Conservation (phyloP, 768 basidiomycete species). For the Trametes elegans region DNA sequence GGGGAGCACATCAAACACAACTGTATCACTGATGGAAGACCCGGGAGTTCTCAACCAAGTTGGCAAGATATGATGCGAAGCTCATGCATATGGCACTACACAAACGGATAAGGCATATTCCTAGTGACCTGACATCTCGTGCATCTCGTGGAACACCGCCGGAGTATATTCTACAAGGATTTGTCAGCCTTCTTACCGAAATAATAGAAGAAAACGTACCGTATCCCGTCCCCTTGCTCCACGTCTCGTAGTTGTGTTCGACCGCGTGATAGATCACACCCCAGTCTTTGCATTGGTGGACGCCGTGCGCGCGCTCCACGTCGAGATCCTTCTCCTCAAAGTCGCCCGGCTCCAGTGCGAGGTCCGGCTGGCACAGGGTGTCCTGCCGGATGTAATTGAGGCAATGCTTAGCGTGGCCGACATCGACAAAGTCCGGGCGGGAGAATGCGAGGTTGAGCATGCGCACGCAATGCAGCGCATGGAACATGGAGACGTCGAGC, state of each 20-base stretch:
- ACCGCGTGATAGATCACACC: background rate
- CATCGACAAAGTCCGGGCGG: no score
- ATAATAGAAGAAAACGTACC: no score
- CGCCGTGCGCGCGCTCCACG: slow-evolving; percentile 19
- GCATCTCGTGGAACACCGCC: no score
- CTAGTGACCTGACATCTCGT: no score
- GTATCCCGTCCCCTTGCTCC: background rate
- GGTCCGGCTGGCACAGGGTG: slow-evolving; percentile 32
- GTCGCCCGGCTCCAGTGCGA: slow-evolving; percentile 30
- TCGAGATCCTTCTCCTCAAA: slow-evolving; percentile 20
- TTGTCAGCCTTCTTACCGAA: no score
- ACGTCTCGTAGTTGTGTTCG: slow-evolving; percentile 1
- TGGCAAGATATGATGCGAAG: no score
- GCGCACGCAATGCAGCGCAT: slow-evolving; percentile 38
- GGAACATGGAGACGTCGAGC: slow-evolving; percentile 38
- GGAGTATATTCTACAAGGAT: no score
- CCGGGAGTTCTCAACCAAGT: no score
- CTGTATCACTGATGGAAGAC: no score
- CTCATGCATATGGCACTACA: no score
- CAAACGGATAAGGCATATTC: no score
- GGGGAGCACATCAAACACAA: no score
- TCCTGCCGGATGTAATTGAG: slow-evolving; percentile 35
- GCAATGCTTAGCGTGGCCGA: slow-evolving; percentile 30
- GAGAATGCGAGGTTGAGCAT: slow-evolving; percentile 19
- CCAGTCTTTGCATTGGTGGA: slow-evolving; percentile 9